A percentile compares a stretch with the other conserved stretches of the same genome.
Conservation (phyloP, 2,329 filamentous ascomycete genomes). For the Hysterium pulicare region DNA sequence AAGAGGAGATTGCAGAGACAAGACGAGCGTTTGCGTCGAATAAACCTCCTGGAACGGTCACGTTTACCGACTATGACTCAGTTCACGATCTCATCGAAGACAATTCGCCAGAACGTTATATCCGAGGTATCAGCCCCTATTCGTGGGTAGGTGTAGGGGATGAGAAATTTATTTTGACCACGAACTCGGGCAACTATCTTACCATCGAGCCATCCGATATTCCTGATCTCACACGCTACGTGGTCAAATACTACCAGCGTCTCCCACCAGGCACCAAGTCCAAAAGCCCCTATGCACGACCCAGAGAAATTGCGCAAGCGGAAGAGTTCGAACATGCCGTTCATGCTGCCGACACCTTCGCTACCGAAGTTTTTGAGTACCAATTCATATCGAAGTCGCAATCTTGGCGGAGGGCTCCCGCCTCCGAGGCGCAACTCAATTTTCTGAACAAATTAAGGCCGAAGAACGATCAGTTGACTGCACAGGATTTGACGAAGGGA, state of each 20-base stretch:
- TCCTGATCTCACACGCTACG: conserved; percentile 35
- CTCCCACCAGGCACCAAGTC: conserved; percentile 32
- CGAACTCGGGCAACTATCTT: conserved; percentile 58
- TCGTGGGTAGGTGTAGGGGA: conserved; percentile 80
- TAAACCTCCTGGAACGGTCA: conserved; percentile 52
- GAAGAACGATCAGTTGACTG: conserved; percentile 53
- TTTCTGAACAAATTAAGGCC: conserved; percentile 66
- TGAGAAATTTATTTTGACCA: conserved; percentile 68
- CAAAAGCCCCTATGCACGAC: conserved; percentile 61
- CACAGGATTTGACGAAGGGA: conserved; percentile 67
- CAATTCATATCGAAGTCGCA: conserved; percentile 64
- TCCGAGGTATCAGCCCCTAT: conserved; percentile 69
- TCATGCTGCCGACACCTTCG: conserved; percentile 80
- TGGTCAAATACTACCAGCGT: conserved; percentile 42
- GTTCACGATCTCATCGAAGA: conserved; percentile 89
- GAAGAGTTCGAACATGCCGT: conserved; percentile 71
- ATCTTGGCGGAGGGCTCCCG: conserved; percentile 66
- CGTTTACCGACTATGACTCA: conserved; percentile 86
- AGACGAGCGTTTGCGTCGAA: conserved; percentile 41
- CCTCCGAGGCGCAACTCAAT: conserved; percentile 60
- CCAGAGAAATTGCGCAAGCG: conserved; percentile 64
- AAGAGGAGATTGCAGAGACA: conserved; percentile 65
- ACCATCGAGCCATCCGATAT: conserved; percentile 47
- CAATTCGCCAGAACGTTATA: conserved; percentile 71
- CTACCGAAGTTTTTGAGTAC: conserved; percentile 61